phyloP scores from a whole-genome alignment of 148 eudicot species.

The Diospyros lotus region DNA sequence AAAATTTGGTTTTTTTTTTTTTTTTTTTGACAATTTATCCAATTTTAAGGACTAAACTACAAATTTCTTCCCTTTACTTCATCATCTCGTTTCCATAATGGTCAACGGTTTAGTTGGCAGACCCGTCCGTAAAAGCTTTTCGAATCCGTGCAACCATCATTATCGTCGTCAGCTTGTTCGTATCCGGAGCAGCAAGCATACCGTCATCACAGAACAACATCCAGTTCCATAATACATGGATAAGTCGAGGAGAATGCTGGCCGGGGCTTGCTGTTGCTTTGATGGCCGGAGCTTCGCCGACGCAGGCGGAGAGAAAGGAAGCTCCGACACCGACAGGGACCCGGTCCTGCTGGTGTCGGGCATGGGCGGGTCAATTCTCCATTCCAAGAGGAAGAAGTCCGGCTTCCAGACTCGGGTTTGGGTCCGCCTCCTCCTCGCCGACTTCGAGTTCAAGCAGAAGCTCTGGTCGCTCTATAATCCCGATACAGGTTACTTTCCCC shows the following conservation, averaged over 20 bases:
- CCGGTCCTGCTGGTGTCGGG: constrained; percentile 70
- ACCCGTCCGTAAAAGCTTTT: no score
- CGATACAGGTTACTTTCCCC: constrained; percentile 35
- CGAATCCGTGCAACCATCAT: no score
- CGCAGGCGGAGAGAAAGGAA: constrained; percentile 18
- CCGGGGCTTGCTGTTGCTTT: constrained; percentile 34
- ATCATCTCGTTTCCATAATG: no score
- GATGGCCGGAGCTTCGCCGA: constrained; percentile 26
- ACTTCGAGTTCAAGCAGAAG: constrained; percentile 71
- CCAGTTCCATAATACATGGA: no score
- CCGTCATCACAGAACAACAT: no score
- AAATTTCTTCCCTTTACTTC: no score
- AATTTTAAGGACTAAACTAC: no score
- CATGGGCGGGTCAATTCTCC: constrained; percentile 69
- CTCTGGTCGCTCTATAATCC: constrained; percentile 80
- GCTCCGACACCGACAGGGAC: constrained; percentile 38
- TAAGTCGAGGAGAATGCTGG: constrained; percentile 13
- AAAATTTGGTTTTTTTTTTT: no score
- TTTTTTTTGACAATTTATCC: no score
- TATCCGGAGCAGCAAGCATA: no score
- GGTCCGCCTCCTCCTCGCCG: constrained; percentile 81
- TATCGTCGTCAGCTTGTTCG: no score
- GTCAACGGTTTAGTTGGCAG: no score
- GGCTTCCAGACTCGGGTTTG: constrained; percentile 74
- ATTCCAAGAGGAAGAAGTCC: constrained; percentile 50